Conservation (phyloP, 805 yeast genomes). For the Pichia phayaonensis region DNA sequence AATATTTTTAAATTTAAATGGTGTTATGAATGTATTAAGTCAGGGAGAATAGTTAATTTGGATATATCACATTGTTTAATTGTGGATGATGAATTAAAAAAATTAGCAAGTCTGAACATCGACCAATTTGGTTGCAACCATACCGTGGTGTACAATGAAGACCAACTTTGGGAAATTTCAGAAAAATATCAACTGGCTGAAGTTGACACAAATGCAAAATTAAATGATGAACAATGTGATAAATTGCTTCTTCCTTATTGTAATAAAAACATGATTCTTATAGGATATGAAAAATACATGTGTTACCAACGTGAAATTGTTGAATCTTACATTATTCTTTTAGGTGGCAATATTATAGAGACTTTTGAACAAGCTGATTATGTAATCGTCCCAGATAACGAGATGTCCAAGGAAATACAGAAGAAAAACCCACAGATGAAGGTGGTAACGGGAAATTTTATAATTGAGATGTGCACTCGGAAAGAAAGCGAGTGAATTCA, state of each 20-base stretch:
- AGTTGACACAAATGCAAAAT: too few species aligned
- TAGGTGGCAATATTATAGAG: slow-evolving; percentile 6
- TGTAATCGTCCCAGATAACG: not conserved
- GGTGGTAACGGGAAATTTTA: not conserved
- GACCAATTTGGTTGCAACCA: slow-evolving; percentile 65
- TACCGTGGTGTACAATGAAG: slow-evolving; percentile 11
- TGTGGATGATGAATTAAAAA: slow-evolving; percentile 1
- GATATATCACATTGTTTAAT: slow-evolving; percentile 54
- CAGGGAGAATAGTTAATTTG: slow-evolving; percentile 35
- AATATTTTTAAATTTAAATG: slow-evolving; percentile 64
- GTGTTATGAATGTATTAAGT: slow-evolving; percentile 58
- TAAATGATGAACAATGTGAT: not conserved
- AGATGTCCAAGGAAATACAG: not conserved
- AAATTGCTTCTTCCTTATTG: not conserved
- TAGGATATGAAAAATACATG: slow-evolving; percentile 1
- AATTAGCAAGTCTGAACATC: slow-evolving; percentile 29
- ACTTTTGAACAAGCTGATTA: not conserved
- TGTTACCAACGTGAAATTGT: not conserved
- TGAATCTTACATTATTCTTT: not conserved
- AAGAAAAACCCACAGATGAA: not conserved
- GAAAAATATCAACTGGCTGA: not conserved
- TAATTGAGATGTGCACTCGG: not conserved
- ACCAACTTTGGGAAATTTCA: slow-evolving; percentile 4
- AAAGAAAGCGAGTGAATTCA: not conserved
- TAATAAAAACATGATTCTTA: not conserved